phyloP scores from a whole-genome alignment of 495 filamentous ascomycete genomes.

The Lophium mytilinum region DNA sequence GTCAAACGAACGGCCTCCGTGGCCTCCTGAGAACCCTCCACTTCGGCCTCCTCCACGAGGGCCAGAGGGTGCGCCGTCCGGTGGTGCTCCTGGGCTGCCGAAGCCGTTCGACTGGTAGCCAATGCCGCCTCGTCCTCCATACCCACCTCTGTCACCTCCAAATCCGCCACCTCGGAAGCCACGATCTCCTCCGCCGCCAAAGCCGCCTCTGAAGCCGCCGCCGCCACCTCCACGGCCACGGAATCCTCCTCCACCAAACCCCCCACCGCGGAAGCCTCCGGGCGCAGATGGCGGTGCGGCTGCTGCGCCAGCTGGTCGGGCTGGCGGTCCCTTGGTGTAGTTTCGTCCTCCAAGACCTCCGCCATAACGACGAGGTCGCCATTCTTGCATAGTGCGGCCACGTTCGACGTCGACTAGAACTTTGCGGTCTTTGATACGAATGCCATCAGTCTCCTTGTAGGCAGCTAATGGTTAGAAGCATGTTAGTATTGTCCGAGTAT shows the following conservation, averaged over 20 bases:
- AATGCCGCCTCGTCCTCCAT: constrained; percentile 26
- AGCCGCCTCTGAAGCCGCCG: constrained; percentile 28
- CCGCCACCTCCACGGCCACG: constrained; percentile 46
- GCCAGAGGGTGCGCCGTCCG: constrained; percentile 71
- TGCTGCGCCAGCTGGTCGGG: constrained; percentile 56
- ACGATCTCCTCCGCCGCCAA: constrained; percentile 12
- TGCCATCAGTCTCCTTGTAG: constrained; percentile 83
- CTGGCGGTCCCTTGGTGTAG: constrained; percentile 75
- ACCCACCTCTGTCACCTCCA: constrained; percentile 16
- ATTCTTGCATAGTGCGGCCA: constrained; percentile 87
- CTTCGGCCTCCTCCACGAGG: constrained; percentile 50
- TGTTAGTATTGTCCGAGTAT: constrained; percentile 7
- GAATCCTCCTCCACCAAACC: constrained; percentile 45
- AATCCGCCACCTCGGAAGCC: constrained; percentile 30
- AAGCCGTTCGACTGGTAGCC: constrained; percentile 39
- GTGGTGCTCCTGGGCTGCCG: constrained; percentile 39
- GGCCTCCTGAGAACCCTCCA: constrained; percentile 37
- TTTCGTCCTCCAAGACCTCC: constrained; percentile 88
- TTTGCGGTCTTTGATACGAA: constrained; percentile 83
- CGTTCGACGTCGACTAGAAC: constrained; percentile 95
- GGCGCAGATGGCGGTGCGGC: constrained; percentile 53
- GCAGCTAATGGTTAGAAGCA: constrained; percentile 43
- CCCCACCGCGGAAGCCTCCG: constrained; percentile 34
- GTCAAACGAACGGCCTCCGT: constrained; percentile 42
- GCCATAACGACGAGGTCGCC: constrained; percentile 86